These are phyloP conservation scores for Cladophialophora yegresii DNA, from an alignment of 2,329 filamentous ascomycete genomes.

Conservation along the genomic window DNA sequence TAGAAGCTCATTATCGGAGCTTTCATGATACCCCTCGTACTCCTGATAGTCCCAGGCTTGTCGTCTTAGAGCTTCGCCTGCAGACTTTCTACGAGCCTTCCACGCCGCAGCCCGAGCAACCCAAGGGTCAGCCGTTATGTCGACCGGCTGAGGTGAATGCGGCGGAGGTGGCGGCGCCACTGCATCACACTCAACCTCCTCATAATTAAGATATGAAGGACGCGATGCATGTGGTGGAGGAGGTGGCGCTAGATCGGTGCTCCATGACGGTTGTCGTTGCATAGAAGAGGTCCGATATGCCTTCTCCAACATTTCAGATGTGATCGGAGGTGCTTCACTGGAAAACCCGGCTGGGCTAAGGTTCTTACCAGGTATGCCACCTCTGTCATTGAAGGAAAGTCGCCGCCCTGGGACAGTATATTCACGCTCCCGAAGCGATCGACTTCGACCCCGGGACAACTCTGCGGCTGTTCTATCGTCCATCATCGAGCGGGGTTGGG, in stretches of 20 bases:
- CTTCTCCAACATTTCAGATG: conserved; percentile 30
- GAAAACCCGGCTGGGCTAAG: conserved; percentile 28
- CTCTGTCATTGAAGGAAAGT: conserved; percentile 34
- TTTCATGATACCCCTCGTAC: conserved; percentile 10
- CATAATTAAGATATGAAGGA: conserved; percentile 29
- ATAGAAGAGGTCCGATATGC: conserved; percentile 28
- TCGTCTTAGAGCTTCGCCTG: conserved; percentile 17
- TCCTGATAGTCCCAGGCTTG: conserved; percentile 14
- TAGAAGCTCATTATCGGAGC: conserved; percentile 20
- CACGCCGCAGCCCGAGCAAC: conserved; percentile 29
- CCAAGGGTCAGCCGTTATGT: conserved; percentile 32
- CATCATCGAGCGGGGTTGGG: conserved; percentile 31
- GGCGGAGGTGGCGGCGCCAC: conserved; percentile 34
- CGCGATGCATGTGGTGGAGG: conserved; percentile 35
- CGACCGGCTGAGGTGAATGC: conserved; percentile 35
- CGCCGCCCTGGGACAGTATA: conserved; percentile 11
- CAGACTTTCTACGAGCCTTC: conserved; percentile 26
- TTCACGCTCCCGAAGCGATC: conserved; percentile 26
- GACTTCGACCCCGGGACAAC: conserved; percentile 27
- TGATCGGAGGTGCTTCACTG: conserved; percentile 33
- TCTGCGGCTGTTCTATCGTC: conserved; percentile 32
- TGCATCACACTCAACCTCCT: conserved; percentile 16
- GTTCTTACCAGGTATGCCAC: conserved; percentile 34
- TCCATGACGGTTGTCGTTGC: conserved; percentile 20
- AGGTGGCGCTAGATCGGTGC: conserved; percentile 20